These are phyloP conservation scores for Canavalia gladiata DNA, from an alignment of 306 rosid genomes.

Conservation along the genomic window DNA sequence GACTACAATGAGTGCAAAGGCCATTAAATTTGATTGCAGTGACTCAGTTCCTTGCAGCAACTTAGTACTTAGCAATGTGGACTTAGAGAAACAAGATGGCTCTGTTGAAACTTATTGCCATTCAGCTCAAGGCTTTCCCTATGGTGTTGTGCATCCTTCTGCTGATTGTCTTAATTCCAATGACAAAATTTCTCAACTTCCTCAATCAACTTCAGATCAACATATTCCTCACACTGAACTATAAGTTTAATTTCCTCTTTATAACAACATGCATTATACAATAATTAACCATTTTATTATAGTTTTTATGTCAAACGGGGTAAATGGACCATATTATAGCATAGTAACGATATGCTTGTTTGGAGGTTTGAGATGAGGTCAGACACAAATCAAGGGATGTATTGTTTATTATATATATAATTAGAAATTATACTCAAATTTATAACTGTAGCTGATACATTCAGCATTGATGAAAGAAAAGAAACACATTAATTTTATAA, in stretches of 20 bases:
- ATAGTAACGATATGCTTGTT: slow-evolving; percentile 51
- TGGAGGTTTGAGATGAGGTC: slow-evolving; percentile 61
- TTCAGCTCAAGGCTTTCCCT: slow-evolving; percentile 89
- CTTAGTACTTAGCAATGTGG: slow-evolving; percentile 78
- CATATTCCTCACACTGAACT: slow-evolving; percentile 76
- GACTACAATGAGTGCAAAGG: slow-evolving; percentile 81
- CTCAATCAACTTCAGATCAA: slow-evolving; percentile 47
- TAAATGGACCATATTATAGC: slow-evolving; percentile 46
- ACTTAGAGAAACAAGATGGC: slow-evolving; percentile 86
- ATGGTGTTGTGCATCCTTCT: slow-evolving; percentile 85
- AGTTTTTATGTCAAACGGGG: slow-evolving; percentile 47
- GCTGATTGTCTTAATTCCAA: slow-evolving; percentile 89
- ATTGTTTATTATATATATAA: slow-evolving; percentile 25
- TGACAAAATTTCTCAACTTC: slow-evolving; percentile 57
- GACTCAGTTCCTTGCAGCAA: slow-evolving; percentile 86
- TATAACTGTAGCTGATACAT: slow-evolving; percentile 10
- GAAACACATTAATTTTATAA: slow-evolving; percentile 25
- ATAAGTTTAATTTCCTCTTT: slow-evolving; percentile 45
- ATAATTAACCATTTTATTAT: slow-evolving; percentile 45
- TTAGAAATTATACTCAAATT: slow-evolving; percentile 44
- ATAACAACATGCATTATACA: slow-evolving; percentile 40
- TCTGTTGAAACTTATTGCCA: slow-evolving; percentile 90
- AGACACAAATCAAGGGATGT: slow-evolving; percentile 47
- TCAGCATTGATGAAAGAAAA: slow-evolving; percentile 42
- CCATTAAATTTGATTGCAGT: slow-evolving; percentile 92